phyloP scores from a whole-genome alignment of 495 filamentous ascomycete genomes.

The Penicillium paradoxum region DNA sequence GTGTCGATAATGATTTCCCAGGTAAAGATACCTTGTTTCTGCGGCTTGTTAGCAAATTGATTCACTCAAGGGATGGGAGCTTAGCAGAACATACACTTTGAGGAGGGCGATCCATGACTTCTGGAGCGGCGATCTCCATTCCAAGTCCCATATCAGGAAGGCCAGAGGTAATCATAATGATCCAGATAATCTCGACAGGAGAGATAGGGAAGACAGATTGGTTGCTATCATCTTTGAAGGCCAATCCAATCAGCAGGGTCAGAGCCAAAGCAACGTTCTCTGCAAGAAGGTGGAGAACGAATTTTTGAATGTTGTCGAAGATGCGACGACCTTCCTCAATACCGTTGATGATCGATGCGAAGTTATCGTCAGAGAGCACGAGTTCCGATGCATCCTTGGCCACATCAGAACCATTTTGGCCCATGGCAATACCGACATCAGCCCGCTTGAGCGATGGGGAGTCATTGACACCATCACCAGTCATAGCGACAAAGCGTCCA shows the following conservation, averaged over 20 bases:
- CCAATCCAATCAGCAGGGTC: conserved; percentile 64
- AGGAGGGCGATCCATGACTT: conserved; percentile 64
- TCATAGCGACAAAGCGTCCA: conserved; percentile 69
- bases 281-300: conserved; percentile 66
- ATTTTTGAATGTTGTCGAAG: conserved; percentile 77
- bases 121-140: conserved; percentile 61
- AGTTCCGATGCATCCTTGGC: conserved; percentile 84
- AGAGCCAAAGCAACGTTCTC: conserved; percentile 69
- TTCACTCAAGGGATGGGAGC: neutral
- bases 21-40: conserved; percentile 66
- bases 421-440: conserved; percentile 85
- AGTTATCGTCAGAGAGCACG: conserved; percentile 78
- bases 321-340: conserved; percentile 68
- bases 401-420: conserved; percentile 70
- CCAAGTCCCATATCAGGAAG: conserved; percentile 73
- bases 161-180: conserved; percentile 72
- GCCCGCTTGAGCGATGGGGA: conserved; percentile 74
- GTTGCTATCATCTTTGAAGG: conserved; percentile 58
- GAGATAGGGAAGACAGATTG: conserved; percentile 69
- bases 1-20: conserved; percentile 64
- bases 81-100: conserved; percentile 43
- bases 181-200: conserved; percentile 72
- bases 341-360: conserved; percentile 72
- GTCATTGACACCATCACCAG: conserved; percentile 89
- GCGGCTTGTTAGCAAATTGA: conserved; percentile 28